Conservation (phyloP, 2,329 filamentous ascomycete genomes). For the Ceratocystis alfenasii region DNA sequence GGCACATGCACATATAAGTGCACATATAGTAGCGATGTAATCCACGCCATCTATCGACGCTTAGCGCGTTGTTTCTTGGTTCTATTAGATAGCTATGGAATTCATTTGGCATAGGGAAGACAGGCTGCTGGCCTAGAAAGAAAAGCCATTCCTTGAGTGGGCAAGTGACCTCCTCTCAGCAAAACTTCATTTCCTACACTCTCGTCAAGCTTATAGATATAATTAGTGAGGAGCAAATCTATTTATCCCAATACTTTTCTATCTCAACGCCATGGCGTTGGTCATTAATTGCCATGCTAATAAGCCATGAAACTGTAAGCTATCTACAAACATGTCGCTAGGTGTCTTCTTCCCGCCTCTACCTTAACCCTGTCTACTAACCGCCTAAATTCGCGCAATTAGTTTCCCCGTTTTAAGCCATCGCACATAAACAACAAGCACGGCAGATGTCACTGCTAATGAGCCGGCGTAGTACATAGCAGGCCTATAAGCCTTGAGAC, state of each 20-base stretch:
- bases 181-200: too few relatives aligned
- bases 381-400: conserved; percentile 29
- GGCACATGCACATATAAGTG: too few relatives aligned
- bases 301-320: not conserved
- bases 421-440: conserved; percentile 34
- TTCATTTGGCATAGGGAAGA: too few relatives aligned
- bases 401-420: conserved; percentile 33
- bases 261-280: not conserved
- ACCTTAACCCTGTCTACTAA: not conserved
- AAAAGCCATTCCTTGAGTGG: too few relatives aligned
- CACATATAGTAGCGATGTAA: too few relatives aligned
- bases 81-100: too few relatives aligned
- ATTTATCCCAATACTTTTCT: not conserved
- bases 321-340: not conserved
- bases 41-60: too few relatives aligned
- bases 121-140: too few relatives aligned
- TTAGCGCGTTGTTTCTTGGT: too few relatives aligned
- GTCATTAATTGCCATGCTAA: not conserved
- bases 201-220: too few relatives aligned
- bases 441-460: conserved; percentile 36
- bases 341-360: not conserved
- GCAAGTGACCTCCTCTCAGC: too few relatives aligned
- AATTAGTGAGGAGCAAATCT: too few relatives aligned
- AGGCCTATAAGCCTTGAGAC: conserved; percentile 43
- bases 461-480: conserved; percentile 52